Base-by-base conservation (phyloP, 331 rosid genomes). In the Phaseolus coccineus region DNA sequence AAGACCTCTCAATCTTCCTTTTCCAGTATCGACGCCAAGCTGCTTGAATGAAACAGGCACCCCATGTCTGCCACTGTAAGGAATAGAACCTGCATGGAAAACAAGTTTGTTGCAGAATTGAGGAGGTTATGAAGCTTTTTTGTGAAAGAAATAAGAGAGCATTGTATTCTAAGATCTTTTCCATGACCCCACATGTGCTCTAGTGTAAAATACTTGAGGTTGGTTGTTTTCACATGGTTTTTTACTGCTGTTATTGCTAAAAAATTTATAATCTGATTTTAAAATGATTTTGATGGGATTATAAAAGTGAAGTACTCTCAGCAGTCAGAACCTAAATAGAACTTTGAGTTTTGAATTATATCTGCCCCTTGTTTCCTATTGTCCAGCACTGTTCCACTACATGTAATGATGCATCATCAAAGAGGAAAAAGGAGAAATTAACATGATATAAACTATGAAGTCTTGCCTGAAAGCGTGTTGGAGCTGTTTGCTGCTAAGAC, bases 51-150 rank as follows among this genome's bases (percentile, higher is more conserved):
- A 80, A 90, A 81, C 87, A 73, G 9, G 93, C 89, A 27, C 80
- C 91, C 98, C 98, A 90, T 71, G 93, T 91, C 71, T 83, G 90
- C 98, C 99, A 96, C 80, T 89, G 94, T 67, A 66, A 68, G 37
- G 98, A 96, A 88, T 89, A 89, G 84, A 83, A 89, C 83, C 99
- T 96, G 83, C 6, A 73, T 19, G 52, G 33, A 40, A 14, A 9
- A 80, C 42, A 68, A 44, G 1, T 22, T 71, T 58, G 69, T 80
- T 50, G 57, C 35, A 47, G 14, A 57, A 27, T 68, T 28, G 8
- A 40, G 22, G 5, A 51, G 50, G 19, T 71, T 24, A 24, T 40
- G 50, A 40, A 40, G 14, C 30, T 12, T 28, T 27, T 72, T 1
- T 22, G 6, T 2, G 0, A 5, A 24, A 40, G 12, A n/a, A 3